Conservation (phyloP, 1,284 basidiomycete species). For the Leccinum insolens region DNA sequence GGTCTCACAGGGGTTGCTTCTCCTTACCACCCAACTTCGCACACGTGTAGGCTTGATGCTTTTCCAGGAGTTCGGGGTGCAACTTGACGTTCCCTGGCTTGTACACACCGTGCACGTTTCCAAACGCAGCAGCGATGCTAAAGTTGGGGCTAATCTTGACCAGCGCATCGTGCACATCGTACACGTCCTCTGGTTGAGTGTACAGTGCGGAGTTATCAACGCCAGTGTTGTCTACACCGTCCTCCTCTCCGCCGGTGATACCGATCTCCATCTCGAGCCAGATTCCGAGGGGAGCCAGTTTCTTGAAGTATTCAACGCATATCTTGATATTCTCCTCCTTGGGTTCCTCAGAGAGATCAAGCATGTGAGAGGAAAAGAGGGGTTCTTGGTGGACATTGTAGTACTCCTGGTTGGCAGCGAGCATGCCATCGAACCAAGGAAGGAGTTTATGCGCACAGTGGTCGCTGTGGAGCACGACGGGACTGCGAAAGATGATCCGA, state of each 20-base stretch:
- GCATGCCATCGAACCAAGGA: constrained; percentile 99
- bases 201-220: constrained; percentile 95
- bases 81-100: constrained; percentile 86
- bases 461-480: constrained; percentile 98
- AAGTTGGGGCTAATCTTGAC: constrained; percentile 91
- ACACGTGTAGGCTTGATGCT: constrained; percentile 87
- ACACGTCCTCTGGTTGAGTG: constrained; percentile 98
- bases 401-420: constrained; percentile 94
- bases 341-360: constrained; percentile 97
- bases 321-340: constrained; percentile 97
- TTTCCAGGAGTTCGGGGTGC: constrained; percentile 88
- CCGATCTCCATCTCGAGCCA: constrained; percentile 99
- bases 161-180: constrained; percentile 88
- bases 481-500: constrained; percentile 47
- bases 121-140: constrained; percentile 86
- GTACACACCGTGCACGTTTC: constrained; percentile 89
- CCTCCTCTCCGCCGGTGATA: constrained; percentile 99
- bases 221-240: constrained; percentile 95
- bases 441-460: constrained; percentile 99
- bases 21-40: constrained; percentile 69
- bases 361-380: constrained; percentile 99
- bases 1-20: constrained; percentile 81
- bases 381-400: constrained; percentile 90
- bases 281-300: constrained; percentile 90
- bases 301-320: constrained; percentile 95